Conservation (phyloP, 805 yeast genomes). For the Cyberlindnera mycetangii region DNA sequence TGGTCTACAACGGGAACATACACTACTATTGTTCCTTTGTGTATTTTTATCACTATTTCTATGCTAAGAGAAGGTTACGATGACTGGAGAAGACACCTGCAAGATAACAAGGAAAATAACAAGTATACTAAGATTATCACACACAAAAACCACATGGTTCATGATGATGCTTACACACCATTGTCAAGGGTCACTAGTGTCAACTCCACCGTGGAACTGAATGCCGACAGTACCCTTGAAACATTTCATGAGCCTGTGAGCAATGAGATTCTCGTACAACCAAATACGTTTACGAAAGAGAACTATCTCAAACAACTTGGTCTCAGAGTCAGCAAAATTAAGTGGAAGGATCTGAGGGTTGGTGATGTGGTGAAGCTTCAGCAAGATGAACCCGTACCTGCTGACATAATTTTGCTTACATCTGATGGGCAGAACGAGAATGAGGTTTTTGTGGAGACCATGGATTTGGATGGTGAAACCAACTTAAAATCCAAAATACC, state of each 20-base stretch:
- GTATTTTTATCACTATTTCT: conserved; percentile 83
- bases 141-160: conserved; percentile 20
- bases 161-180: neutral
- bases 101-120: conserved; percentile 83
- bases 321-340: conserved; percentile 22
- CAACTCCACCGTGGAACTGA: conserved; percentile 17
- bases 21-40: conserved; percentile 88
- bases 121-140: conserved; percentile 42
- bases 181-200: conserved; percentile 9
- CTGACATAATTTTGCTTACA: conserved; percentile 75
- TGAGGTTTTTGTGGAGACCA: conserved; percentile 83
- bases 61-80: conserved; percentile 92
- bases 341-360: conserved; percentile 81
- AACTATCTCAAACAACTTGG: conserved; percentile 27
- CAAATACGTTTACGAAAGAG: conserved; percentile 30
- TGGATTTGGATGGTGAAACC: conserved; percentile 98
- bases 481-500: conserved; percentile 77
- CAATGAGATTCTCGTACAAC: conserved; percentile 14
- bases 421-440: conserved; percentile 53
- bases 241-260: neutral
- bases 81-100: conserved; percentile 81
- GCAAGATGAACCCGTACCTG: conserved; percentile 92
- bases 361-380: conserved; percentile 77
- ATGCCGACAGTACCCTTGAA: conserved; percentile 6
- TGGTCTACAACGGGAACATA: conserved; percentile 97